These are phyloP conservation scores for Amanita muscaria DNA, from an alignment of 768 basidiomycete genomes.

Conservation along the genomic window DNA sequence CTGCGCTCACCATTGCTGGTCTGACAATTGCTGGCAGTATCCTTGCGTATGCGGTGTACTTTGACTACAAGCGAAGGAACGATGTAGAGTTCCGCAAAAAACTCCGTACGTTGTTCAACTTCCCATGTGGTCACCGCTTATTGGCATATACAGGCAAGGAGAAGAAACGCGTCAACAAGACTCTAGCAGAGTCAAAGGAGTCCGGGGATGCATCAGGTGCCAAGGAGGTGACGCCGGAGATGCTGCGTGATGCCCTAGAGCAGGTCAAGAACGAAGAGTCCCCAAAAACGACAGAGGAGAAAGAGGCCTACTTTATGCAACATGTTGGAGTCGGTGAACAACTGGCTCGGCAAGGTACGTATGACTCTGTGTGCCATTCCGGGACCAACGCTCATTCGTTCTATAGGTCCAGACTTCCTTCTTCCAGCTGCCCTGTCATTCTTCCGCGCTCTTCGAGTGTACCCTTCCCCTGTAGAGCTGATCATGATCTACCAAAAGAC, in stretches of 20 bases:
- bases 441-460: constrained; percentile 89
- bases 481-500: constrained; percentile 93
- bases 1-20: constrained; percentile 36
- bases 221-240: constrained; percentile 34
- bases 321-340: constrained; percentile 86
- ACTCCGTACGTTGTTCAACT: constrained; percentile 53
- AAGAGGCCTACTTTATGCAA: constrained; percentile 86
- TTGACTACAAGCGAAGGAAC: constrained; percentile 90
- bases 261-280: constrained; percentile 60
- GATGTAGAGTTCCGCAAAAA: constrained; percentile 82
- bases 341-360: constrained; percentile 62
- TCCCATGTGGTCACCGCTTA: constrained; percentile 4
- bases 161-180: constrained; percentile 80
- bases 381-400: neutral
- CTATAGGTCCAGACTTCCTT: constrained; percentile 64
- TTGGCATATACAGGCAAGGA: constrained; percentile 82
- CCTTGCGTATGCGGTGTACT: constrained; percentile 83
- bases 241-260: constrained; percentile 56
- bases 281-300: constrained; percentile 62
- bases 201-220: constrained; percentile 23
- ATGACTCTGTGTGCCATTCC: constrained; percentile 1
- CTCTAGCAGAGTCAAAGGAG: constrained; percentile 42
- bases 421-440: constrained; percentile 82
- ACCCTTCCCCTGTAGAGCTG: constrained; percentile 90
- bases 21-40: constrained; percentile 48